Evolutionary conservation across 768 basidiomycete genomes (phyloP).

Genomic region (Boletales sp.): DNA sequence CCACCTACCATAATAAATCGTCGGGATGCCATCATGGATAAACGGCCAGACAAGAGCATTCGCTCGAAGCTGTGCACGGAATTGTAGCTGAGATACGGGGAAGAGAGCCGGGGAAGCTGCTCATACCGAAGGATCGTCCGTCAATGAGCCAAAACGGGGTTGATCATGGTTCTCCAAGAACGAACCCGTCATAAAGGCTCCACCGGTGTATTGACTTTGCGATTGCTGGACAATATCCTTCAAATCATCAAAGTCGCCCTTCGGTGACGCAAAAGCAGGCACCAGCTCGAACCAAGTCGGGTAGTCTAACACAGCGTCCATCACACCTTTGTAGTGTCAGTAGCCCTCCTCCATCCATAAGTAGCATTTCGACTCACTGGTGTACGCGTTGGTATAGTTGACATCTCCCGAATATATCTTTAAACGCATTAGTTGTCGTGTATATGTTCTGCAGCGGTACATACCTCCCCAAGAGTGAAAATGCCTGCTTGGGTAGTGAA

Average conservation of each 20-base stretch:
- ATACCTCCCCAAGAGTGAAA: conserved; percentile 51
- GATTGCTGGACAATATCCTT: conserved; percentile 24
- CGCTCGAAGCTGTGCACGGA: conserved; percentile 31
- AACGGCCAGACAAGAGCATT: conserved; percentile 52
- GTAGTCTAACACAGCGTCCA: conserved; percentile 48
- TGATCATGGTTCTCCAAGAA: conserved; percentile 58
- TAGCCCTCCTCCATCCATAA: not conserved
- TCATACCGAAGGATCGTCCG: conserved; percentile 40
- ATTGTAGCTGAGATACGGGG: not conserved
- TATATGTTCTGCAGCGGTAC: conserved; percentile 23
- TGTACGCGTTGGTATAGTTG: conserved; percentile 38
- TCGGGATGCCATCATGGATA: conserved; percentile 49
- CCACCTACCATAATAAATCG: conserved; percentile 44
- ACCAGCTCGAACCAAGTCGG: conserved; percentile 45
- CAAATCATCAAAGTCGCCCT: conserved; percentile 33
- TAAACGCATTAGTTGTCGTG: conserved; percentile 2
- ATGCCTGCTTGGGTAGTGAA: conserved; percentile 48
- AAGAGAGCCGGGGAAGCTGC: too few relatives aligned
- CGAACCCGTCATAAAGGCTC: conserved; percentile 39
- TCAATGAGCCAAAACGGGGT: conserved; percentile 43
- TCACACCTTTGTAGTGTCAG: conserved; percentile 30
- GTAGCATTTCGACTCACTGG: conserved; percentile 28
- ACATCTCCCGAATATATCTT: conserved; percentile 43
- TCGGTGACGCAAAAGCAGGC: conserved; percentile 35
- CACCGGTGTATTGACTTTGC: conserved; percentile 38